Evolutionary conservation across 176 grass and related monocot genomes (phyloP).

Genomic region (Carex scoparia): DNA sequence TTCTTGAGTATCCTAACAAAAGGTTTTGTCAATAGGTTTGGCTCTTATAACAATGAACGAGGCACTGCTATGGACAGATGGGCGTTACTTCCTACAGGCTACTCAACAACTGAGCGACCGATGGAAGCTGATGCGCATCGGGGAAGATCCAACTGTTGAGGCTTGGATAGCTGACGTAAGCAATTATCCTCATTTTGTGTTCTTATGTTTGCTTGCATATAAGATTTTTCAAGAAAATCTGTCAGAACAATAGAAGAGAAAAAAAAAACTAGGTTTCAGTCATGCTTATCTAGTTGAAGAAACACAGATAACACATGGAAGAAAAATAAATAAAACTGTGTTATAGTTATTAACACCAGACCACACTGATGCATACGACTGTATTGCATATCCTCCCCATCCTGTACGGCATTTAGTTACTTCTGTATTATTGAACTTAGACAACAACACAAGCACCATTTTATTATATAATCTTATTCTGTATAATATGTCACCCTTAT

Average conservation of each 20-base stretch:
- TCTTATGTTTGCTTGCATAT: background rate
- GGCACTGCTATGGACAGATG: slow-evolving; percentile 96
- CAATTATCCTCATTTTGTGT: background rate
- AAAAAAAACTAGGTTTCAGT: background rate
- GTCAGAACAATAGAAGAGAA: background rate
- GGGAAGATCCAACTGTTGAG: slow-evolving; percentile 83
- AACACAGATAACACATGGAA: background rate
- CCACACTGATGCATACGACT: background rate
- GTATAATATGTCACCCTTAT: slow-evolving; percentile 7
- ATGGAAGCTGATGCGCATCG: slow-evolving; percentile 95
- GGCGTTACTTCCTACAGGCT: slow-evolving; percentile 92
- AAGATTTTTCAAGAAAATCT: background rate
- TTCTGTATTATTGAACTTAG: background rate
- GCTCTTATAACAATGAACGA: slow-evolving; percentile 86
- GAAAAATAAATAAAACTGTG: background rate
- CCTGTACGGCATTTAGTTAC: background rate
- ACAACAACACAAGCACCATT: background rate
- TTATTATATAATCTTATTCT: background rate
- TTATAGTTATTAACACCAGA: background rate
- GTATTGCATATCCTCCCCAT: background rate
- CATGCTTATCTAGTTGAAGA: background rate
- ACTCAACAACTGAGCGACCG: slow-evolving; percentile 54
- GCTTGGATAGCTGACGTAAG: slow-evolving; percentile 78
- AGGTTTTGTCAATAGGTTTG: slow-evolving; percentile 49
- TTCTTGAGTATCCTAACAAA: slow-evolving; percentile 6